A percentile compares a stretch with the other conserved stretches of the same genome.
Evolutionary conservation across 2,329 filamentous ascomycete species (phyloP).

Genomic region (Sclerotinia glacialis): DNA sequence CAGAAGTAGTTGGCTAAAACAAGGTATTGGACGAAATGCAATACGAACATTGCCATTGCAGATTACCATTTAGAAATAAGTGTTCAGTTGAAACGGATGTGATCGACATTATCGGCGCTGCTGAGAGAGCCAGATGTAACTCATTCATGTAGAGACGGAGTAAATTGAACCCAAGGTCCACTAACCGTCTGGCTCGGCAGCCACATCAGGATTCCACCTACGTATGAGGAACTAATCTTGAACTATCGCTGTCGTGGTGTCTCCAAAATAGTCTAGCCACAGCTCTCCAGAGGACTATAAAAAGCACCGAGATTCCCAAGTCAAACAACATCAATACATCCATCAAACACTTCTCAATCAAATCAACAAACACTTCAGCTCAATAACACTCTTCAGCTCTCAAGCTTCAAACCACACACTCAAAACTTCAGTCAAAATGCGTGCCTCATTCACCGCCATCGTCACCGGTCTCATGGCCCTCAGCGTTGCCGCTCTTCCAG

Average conservation of each 20-base stretch:
- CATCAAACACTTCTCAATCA: slow-evolving; percentile 3
- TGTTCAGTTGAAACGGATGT: neutral
- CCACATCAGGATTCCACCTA: neutral
- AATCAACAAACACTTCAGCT: neutral
- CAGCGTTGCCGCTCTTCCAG: neutral
- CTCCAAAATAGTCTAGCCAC: neutral
- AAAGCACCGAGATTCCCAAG: neutral
- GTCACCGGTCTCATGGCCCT: neutral
- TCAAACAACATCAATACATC: slow-evolving; percentile 1
- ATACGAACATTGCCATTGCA: neutral
- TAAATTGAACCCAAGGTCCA: neutral
- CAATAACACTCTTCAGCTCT: neutral
- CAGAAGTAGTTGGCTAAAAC: neutral
- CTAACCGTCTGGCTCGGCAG: neutral
- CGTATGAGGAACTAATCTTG: neutral
- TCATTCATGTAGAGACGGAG: neutral
- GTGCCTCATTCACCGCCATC: slow-evolving; percentile 1
- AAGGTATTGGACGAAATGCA: neutral
- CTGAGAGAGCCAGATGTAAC: neutral
- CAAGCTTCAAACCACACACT: neutral
- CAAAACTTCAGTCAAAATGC: slow-evolving; percentile 10
- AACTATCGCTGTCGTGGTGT: neutral
- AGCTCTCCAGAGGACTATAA: neutral
- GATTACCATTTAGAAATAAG: neutral
- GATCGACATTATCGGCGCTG: neutral